phyloP scores from a whole-genome alignment of 169 alveolate species.

The Eimeria mitis region DNA sequence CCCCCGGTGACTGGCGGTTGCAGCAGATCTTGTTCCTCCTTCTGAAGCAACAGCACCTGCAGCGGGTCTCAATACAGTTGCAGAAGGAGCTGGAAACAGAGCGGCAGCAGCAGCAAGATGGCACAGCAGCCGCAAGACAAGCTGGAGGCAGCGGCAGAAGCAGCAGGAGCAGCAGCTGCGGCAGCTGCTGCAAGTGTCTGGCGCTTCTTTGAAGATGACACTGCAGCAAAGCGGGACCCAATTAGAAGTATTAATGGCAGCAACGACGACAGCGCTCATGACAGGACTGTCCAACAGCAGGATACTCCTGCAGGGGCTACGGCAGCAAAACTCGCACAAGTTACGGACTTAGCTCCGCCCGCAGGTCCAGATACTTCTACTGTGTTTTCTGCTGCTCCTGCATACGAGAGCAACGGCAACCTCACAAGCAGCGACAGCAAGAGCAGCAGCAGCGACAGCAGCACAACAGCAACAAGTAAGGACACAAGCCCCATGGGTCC shows the following conservation, averaged over 20 bases:
- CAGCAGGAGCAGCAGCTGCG: constrained; percentile 61
- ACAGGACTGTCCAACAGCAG: not conserved
- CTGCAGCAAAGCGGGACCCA: not conserved
- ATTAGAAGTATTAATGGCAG: not conserved
- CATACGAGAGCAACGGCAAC: not conserved
- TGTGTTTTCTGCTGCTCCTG: not conserved
- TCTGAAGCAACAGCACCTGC: constrained; percentile 15
- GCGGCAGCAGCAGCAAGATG: constrained; percentile 52
- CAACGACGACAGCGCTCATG: not conserved
- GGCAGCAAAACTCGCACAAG: constrained; percentile 10
- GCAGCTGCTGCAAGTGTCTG: constrained; percentile 63
- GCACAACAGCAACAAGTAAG: constrained; percentile 64
- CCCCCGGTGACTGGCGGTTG: not conserved
- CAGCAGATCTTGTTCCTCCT: not conserved
- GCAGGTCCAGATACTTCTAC: not conserved
- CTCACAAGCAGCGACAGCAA: not conserved
- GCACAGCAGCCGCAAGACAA: constrained; percentile 49
- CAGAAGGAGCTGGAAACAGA: not conserved
- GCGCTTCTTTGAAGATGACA: constrained; percentile 53
- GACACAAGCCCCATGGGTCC: constrained; percentile 61
- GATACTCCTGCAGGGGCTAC: not conserved
- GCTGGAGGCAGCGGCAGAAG: constrained; percentile 55
- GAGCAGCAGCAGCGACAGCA: constrained; percentile 45
- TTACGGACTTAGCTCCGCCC: not conserved
- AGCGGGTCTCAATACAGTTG: not conserved